phyloP scores from a whole-genome alignment of 1,284 basidiomycete species.

The Marasmius oreades region DNA sequence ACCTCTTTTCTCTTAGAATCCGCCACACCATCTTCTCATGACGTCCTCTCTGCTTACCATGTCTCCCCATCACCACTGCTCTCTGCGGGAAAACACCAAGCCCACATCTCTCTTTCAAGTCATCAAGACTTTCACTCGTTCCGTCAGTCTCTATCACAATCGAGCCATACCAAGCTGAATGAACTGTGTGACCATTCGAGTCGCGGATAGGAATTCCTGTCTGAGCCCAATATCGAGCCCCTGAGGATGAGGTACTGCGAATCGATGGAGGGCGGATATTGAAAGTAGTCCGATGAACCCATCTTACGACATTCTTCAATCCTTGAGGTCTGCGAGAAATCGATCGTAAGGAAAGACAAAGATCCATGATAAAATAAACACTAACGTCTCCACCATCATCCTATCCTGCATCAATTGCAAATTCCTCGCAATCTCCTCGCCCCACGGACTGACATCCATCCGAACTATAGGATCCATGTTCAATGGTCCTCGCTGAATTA shows the following conservation, averaged over 20 bases:
- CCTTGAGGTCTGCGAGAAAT: constrained; percentile 61
- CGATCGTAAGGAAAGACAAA: background rate
- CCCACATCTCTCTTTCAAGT: constrained; percentile 68
- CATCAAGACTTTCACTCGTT: constrained; percentile 74
- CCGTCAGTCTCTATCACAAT: constrained; percentile 81
- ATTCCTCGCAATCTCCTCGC: constrained; percentile 65
- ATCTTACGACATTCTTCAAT: constrained; percentile 72
- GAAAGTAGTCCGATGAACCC: constrained; percentile 77
- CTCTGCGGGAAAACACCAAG: constrained; percentile 60
- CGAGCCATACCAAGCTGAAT: constrained; percentile 74
- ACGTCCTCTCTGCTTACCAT: constrained; percentile 30
- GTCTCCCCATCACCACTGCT: constrained; percentile 22
- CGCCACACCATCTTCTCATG: constrained; percentile 56
- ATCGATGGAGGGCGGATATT: constrained; percentile 44
- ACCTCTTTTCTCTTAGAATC: constrained; percentile 74
- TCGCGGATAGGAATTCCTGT: constrained; percentile 47
- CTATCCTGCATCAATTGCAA: constrained; percentile 74
- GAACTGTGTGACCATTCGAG: constrained; percentile 53
- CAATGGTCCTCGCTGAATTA: constrained; percentile 56
- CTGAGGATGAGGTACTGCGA: constrained; percentile 3
- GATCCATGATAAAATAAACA: constrained; percentile 18
- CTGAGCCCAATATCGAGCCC: constrained; percentile 1
- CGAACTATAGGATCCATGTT: constrained; percentile 68
- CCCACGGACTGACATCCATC: constrained; percentile 72
- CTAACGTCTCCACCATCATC: constrained; percentile 72